phyloP scores from a whole-genome alignment of 2,329 filamentous ascomycete species.

The Golovinomyces cichoracearum region DNA sequence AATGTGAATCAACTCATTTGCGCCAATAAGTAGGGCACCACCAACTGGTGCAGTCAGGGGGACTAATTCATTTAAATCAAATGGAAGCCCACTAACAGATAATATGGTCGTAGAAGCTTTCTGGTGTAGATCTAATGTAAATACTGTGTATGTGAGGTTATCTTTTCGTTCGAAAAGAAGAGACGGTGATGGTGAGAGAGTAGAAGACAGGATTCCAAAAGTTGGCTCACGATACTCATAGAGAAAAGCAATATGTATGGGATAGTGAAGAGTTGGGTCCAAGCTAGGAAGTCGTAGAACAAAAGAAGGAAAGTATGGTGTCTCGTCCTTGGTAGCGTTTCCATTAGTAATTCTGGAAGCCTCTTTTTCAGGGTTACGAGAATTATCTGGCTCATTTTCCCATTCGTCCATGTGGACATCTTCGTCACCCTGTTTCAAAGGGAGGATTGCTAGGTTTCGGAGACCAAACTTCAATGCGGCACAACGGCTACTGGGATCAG shows the following conservation, averaged over 20 bases:
- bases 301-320: conserved; percentile 73
- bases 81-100: conserved; percentile 61
- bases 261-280: conserved; percentile 66
- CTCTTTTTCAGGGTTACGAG: conserved; percentile 25
- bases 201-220: conserved; percentile 75
- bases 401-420: conserved; percentile 82
- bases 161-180: conserved; percentile 56
- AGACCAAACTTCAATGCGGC: conserved; percentile 80
- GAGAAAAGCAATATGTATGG: conserved; percentile 74
- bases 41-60: conserved; percentile 68
- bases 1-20: conserved; percentile 80
- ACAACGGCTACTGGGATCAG: conserved; percentile 79
- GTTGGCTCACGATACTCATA: conserved; percentile 95
- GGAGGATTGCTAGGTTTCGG: conserved; percentile 73
- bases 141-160: conserved; percentile 71
- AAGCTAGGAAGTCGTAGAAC: conserved; percentile 72
- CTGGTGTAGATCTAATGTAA: conserved; percentile 82
- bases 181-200: conserved; percentile 43
- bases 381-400: conserved; percentile 56
- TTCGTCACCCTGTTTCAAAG: conserved; percentile 65
- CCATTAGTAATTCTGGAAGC: conserved; percentile 14
- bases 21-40: conserved; percentile 61
- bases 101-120: conserved; percentile 78
- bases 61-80: conserved; percentile 61
- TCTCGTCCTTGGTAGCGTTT: conserved; percentile 18